Evolutionary conservation across 371 early-diverging fungal species (phyloP).

Genomic region (Fennellomyces sp.): DNA sequence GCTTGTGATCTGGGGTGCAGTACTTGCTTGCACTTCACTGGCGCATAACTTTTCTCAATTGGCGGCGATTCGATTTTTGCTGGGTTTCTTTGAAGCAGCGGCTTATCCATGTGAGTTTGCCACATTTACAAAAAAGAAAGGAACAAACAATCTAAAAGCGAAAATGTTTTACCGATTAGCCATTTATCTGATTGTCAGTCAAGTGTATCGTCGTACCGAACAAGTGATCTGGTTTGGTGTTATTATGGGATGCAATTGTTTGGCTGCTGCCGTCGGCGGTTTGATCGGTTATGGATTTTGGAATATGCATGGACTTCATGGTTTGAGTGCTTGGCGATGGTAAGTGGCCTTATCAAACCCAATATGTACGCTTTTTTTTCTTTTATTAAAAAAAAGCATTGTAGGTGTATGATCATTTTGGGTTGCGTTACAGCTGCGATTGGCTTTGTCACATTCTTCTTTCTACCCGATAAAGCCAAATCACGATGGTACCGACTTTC

Average conservation of each 20-base stretch:
- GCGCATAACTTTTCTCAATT: slow-evolving; percentile 23
- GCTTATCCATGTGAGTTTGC: slow-evolving; percentile 16
- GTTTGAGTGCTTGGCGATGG: slow-evolving; percentile 55
- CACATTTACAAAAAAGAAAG: no score
- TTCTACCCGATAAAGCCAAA: slow-evolving; percentile 24
- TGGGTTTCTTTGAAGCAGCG: slow-evolving; percentile 25
- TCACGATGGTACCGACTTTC: slow-evolving; percentile 18
- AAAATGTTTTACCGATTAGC: no score
- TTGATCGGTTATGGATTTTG: slow-evolving; percentile 55
- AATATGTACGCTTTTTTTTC: no score
- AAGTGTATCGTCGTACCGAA: slow-evolving; percentile 20
- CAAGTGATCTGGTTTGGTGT: slow-evolving; percentile 21
- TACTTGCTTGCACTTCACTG: slow-evolving; percentile 17
- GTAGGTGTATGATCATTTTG: slow-evolving; percentile 35
- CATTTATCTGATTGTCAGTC: slow-evolving; percentile 11
- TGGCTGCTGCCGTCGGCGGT: slow-evolving; percentile 56
- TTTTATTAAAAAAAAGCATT: not conserved
- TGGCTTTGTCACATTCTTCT: slow-evolving; percentile 24
- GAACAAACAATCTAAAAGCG: no score
- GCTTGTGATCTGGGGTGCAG: slow-evolving; percentile 24
- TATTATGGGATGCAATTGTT: slow-evolving; percentile 21
- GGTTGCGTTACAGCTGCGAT: slow-evolving; percentile 19
- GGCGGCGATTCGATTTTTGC: slow-evolving; percentile 26
- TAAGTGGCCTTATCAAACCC: not conserved
- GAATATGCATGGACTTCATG: slow-evolving; percentile 42